These are phyloP conservation scores for Vigna mungo DNA, from an alignment of 306 rosid genomes.

Conservation along the genomic window DNA sequence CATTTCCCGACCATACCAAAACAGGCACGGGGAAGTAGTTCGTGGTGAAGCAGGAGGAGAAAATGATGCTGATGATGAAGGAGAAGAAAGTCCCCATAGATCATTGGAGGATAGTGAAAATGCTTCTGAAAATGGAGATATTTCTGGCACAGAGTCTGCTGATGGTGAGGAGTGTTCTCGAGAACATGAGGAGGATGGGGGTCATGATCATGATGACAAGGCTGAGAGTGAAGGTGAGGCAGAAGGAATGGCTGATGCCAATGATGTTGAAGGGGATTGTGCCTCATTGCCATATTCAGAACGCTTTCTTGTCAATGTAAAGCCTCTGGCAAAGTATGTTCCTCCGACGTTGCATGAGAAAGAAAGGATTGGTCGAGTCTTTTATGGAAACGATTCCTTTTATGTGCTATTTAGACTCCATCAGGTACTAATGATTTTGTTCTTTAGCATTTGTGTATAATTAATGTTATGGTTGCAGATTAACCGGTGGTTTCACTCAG, in stretches of 20 bases:
- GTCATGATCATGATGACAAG: slow-evolving; percentile 74
- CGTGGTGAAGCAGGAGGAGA: slow-evolving; percentile 77
- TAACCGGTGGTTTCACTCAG: slow-evolving; percentile 24
- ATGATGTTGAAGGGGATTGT: slow-evolving; percentile 94
- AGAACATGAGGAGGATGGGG: slow-evolving; percentile 81
- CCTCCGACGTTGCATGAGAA: slow-evolving; percentile 61
- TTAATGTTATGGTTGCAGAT: slow-evolving; percentile 16
- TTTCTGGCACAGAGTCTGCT: slow-evolving; percentile 89
- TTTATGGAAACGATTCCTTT: slow-evolving; percentile 95
- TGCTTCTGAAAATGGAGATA: slow-evolving; percentile 89
- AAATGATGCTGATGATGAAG: slow-evolving; percentile 84
- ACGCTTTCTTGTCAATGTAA: slow-evolving; percentile 76
- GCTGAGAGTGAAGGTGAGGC: slow-evolving; percentile 99
- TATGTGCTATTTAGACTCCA: slow-evolving; percentile 95
- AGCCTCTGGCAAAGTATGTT: slow-evolving; percentile 92
- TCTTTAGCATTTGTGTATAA: slow-evolving; percentile 10
- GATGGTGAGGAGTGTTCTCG: slow-evolving; percentile 96
- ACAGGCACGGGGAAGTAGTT: slow-evolving; percentile 66
- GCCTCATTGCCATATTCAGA: slow-evolving; percentile 75
- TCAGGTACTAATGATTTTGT: slow-evolving; percentile 66
- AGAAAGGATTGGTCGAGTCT: slow-evolving; percentile 66
- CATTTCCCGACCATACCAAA: slow-evolving; percentile 63
- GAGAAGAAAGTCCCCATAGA: slow-evolving; percentile 91
- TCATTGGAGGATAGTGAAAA: slow-evolving; percentile 95
- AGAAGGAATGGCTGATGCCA: slow-evolving; percentile 94